Evolutionary conservation across 805 yeast genomes (phyloP).

Genomic region (Yamadazyma endophytica): DNA sequence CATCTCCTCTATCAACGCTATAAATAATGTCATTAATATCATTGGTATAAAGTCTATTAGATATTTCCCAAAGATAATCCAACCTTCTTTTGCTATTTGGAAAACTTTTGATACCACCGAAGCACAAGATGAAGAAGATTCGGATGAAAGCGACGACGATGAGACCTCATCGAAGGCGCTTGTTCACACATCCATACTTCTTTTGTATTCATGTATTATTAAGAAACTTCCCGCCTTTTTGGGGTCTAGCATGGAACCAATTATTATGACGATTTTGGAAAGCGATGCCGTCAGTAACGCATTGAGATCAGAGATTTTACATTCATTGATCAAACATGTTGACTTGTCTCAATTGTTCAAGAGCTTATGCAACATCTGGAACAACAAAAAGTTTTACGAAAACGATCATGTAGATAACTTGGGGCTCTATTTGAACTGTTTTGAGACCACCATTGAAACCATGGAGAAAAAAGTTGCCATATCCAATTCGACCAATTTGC

Average conservation of each 20-base stretch:
- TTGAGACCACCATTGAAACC: conserved; percentile 62
- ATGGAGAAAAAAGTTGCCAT: conserved; percentile 74
- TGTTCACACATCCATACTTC: conserved; percentile 66
- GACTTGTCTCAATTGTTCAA: conserved; percentile 62
- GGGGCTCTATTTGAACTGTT: conserved; percentile 64
- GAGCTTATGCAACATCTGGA: conserved; percentile 64
- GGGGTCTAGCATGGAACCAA: conserved; percentile 54
- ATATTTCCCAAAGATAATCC: conserved; percentile 77
- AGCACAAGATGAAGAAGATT: conserved; percentile 6
- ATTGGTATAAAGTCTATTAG: conserved; percentile 87
- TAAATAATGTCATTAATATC: conserved; percentile 64
- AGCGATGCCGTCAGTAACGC: conserved; percentile 57
- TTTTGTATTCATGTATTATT: conserved; percentile 68
- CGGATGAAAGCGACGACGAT: conserved; percentile 2
- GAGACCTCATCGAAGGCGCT: conserved; percentile 23
- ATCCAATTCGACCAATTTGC: conserved; percentile 61
- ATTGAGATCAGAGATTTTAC: conserved; percentile 59
- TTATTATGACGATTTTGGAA: conserved; percentile 54
- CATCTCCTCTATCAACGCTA: conserved; percentile 69
- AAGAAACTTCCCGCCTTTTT: conserved; percentile 86
- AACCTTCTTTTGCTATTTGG: conserved; percentile 65
- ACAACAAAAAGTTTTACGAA: conserved; percentile 27
- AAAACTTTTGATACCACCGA: too few species aligned
- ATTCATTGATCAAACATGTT: conserved; percentile 59
- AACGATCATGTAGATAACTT: conserved; percentile 38